These are phyloP conservation scores for Paradendryphiella salina DNA, from an alignment of 2,329 filamentous ascomycete species.

Conservation along the genomic window DNA sequence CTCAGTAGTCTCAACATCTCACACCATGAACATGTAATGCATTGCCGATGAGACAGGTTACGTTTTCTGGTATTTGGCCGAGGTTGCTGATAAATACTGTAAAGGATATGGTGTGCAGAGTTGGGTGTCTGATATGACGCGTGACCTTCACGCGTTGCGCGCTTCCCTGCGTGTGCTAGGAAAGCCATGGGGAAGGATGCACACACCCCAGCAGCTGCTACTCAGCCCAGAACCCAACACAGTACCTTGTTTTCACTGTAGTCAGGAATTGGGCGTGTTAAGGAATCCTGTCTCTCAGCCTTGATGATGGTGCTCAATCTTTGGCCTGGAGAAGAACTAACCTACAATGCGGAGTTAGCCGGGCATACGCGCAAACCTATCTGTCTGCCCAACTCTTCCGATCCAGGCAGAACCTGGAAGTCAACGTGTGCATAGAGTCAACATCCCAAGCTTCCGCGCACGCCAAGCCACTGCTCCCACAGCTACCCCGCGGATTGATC, in stretches of 20 bases:
- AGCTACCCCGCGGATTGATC: slow-evolving; percentile 8
- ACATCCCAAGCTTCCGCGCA: too few relatives aligned
- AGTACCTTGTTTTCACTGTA: too few relatives aligned
- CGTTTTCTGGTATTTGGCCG: neutral
- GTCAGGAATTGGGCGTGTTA: too few relatives aligned
- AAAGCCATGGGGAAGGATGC: too few relatives aligned
- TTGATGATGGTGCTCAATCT: neutral
- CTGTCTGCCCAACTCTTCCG: too few relatives aligned
- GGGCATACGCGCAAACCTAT: too few relatives aligned
- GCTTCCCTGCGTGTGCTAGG: neutral
- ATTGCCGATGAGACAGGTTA: neutral
- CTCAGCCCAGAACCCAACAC: too few relatives aligned
- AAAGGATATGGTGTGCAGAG: neutral
- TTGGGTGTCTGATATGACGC: neutral
- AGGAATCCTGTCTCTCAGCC: too few relatives aligned
- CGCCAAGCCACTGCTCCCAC: neutral
- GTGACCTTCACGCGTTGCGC: slow-evolving; percentile 1
- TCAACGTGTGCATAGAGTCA: neutral
- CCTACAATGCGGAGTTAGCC: too few relatives aligned
- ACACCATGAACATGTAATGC: slow-evolving; percentile 3
- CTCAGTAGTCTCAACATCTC: neutral
- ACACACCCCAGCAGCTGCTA: too few relatives aligned
- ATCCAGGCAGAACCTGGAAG: neutral
- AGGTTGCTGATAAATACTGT: neutral
- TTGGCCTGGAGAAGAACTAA: too few relatives aligned